Evolutionary conservation across 495 filamentous ascomycete species (phyloP), one percentile per base, ranked within the genome.

Genomic region (Stereocaulon alpinum): DNA sequence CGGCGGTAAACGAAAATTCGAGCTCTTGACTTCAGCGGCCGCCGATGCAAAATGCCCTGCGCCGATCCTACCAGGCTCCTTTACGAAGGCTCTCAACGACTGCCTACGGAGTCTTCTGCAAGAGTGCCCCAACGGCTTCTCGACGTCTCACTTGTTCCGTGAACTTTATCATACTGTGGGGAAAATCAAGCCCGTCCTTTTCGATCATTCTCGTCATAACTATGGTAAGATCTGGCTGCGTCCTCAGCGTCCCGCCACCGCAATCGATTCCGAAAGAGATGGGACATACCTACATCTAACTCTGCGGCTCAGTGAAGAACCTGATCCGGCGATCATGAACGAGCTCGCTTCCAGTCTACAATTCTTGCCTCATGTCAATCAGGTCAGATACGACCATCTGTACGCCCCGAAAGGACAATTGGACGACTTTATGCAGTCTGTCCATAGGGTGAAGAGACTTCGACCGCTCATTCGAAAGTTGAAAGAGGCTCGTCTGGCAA

Each of bases 1-100:
- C 11, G 66, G 66, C 9, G 66, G 66, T 5, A 68, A 63, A 45
- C 56, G 59, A 1, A 68, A 67, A 40, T 68, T 68, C 32, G 66
- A 68, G 60, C 57, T 68, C 3, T 40, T 68, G 52, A 58, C 66
- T 17, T 66, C 66, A 4, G 45, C 66, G 9, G 56, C 50, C 22
- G 30, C 41, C 30, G 20, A 56, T 32, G 11, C 24, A 2, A 10
- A 3, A 14, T 37, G 40, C 11, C 55, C 32, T 9, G 59, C 62
- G 5, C 66, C 64, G 7, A n/a, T 34, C 14, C 22, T 49, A 17
- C 10, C 30, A n/a, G 37, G 30, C 10, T 68, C 66, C 9, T 68
- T 68, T 55, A 68, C 64, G 6, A 68, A 12, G 30, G 43, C 24
- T 6, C 49, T 68, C 40, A 47, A 52, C 42, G 29, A 63, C 14